A percentile compares a stretch with the other conserved stretches of the same genome.
Conservation (phyloP, 2,329 filamentous ascomycete species). For the Fusarium pseudonygamai region DNA sequence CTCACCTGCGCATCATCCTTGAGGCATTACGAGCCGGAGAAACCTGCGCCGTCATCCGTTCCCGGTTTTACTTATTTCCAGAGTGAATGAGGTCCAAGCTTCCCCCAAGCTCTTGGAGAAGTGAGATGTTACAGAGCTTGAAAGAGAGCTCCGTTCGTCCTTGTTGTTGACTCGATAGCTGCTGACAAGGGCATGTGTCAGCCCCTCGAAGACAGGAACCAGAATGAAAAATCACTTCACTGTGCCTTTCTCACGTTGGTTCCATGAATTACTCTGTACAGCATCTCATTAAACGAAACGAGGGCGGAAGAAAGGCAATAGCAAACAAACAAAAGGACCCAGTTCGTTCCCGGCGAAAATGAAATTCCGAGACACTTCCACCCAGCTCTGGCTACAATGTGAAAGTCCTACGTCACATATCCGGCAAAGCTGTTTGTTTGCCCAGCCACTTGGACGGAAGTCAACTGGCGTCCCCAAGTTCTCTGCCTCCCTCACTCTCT, state of each 20-base stretch:
- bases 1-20: slow-evolving; percentile 7
- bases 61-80: background rate
- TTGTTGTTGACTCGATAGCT: slow-evolving; percentile 16
- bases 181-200: slow-evolving; percentile 10
- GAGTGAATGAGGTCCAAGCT: slow-evolving; percentile 19
- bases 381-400: background rate
- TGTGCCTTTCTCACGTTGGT: background rate
- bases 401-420: slow-evolving; percentile 32
- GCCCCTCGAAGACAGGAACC: background rate
- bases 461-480: background rate
- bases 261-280: background rate
- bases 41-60: slow-evolving; percentile 24
- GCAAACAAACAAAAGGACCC: slow-evolving; percentile 11
- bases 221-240: background rate
- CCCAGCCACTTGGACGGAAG: slow-evolving; percentile 24
- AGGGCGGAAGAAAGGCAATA: background rate
- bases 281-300: background rate
- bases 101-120: background rate
- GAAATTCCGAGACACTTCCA: slow-evolving; percentile 15
- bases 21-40: slow-evolving; percentile 22
- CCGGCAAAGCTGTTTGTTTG: slow-evolving; percentile 17
- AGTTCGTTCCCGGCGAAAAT: background rate
- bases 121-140: slow-evolving; percentile 32
- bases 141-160: slow-evolving; percentile 25
- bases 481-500: background rate